Evolutionary conservation across 164 flowering plant species (phyloP), one percentile per base, ranked within the genome.

Genomic region (Vitis cinerea): DNA sequence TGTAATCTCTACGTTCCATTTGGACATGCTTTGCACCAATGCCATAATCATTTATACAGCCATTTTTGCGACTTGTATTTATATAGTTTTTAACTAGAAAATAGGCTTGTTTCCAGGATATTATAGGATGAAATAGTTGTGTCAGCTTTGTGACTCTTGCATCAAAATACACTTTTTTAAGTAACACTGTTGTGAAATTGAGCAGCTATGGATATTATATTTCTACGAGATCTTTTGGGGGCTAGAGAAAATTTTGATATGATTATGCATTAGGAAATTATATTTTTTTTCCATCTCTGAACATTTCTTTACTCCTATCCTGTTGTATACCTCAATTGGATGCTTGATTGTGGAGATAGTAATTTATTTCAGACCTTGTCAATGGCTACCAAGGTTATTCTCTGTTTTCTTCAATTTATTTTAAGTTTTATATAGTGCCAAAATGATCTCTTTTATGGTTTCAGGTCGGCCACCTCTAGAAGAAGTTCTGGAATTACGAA

Each of bases 401-500:
- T 65, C 11, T 55, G 60, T n/a, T 7, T 66, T 52, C 61, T 49
- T 30, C 68, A 50, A 50, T 50, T 19, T 31, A 23, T 56, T 56
- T 56, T 11, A 31, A 47, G 10, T 8, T 19, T 48, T 27, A 8
- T 47, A 0, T 64, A 6, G 16, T 57, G 19, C 23, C 44, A 37
- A 4, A 37, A 61, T 53, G 50, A 4, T 19, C 57, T 14, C 6
- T 69, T 65, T 59, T 29, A 37, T 37, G 44, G 30, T 75, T 80
- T 59, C 74, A 86, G 92, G 90, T 14, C 82, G 90, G 13, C 92
- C 88, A 57, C 79, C 88, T 62, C 51, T 88, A 55, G 90, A 86
- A 61, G 78, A 84, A 60, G 75, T 88, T 60, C 53, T 88, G 74
- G 86, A 85, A 65, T 78, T 81, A n/a, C 76, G 87, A 16, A 82